These are phyloP conservation scores for Aciculoconidium aculeatum DNA, from an alignment of 805 yeast species.

Conservation along the genomic window DNA sequence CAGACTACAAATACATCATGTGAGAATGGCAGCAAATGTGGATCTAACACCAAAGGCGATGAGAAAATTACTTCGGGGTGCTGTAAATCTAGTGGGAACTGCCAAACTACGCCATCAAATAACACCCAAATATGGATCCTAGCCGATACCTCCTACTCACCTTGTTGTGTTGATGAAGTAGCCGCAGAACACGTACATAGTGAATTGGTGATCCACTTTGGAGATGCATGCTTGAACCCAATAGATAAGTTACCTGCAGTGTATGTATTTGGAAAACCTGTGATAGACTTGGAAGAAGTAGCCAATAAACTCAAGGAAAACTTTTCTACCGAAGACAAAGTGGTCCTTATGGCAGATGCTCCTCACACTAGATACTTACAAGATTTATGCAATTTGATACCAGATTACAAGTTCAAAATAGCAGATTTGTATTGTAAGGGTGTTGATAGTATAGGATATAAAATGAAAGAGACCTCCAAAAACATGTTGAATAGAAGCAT, in stretches of 20 bases:
- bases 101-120: neutral
- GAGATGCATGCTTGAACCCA: conserved; percentile 88
- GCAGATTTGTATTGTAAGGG: conserved; percentile 30
- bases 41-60: neutral
- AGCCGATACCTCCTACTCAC: conserved; percentile 93
- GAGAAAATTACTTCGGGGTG: neutral
- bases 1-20: neutral
- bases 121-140: conserved; percentile 53
- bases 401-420: too few species aligned
- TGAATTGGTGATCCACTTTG: conserved; percentile 86
- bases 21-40: conserved; percentile 2
- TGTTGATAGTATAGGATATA: conserved; percentile 40
- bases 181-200: conserved; percentile 91
- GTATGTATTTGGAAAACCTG: conserved; percentile 73
- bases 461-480: conserved; percentile 11
- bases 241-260: conserved; percentile 67
- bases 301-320: conserved; percentile 34
- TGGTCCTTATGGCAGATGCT: conserved; percentile 72
- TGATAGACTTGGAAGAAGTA: conserved; percentile 38
- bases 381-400: conserved; percentile 33
- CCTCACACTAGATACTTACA: conserved; percentile 48
- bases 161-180: conserved; percentile 95
- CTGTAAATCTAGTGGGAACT: neutral
- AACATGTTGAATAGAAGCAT: conserved; percentile 15
- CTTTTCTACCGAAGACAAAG: conserved; percentile 34